Conservation (phyloP, 352 stramenopile genomes). For the Globisporangium camurandrum region DNA sequence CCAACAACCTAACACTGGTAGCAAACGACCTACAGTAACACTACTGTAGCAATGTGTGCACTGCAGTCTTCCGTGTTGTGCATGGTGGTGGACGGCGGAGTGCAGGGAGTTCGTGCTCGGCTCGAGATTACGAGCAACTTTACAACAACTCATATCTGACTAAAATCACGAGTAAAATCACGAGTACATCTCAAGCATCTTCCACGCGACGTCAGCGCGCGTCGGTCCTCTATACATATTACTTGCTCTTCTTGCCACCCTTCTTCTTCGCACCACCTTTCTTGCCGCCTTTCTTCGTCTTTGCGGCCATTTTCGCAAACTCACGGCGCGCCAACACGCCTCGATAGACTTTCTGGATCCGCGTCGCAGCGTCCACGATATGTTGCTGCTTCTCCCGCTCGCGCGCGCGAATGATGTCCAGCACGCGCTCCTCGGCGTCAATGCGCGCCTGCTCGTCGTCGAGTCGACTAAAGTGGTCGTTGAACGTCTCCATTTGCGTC, state of each 20-base stretch:
- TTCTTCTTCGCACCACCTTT: conserved; percentile 39
- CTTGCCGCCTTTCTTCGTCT: conserved; percentile 82
- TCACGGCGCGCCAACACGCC: conserved; percentile 55
- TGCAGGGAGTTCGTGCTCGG: no score
- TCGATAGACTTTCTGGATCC: conserved; percentile 80
- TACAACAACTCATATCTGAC: no score
- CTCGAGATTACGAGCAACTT: no score
- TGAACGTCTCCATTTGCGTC: conserved; percentile 56
- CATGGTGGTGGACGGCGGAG: no score
- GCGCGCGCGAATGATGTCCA: conserved; percentile 57
- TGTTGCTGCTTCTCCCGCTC: conserved; percentile 76
- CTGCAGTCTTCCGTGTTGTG: no score
- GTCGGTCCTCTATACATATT: no score
- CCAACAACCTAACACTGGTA: no score
- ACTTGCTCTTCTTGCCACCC: conserved; percentile 37
- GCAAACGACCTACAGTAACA: no score
- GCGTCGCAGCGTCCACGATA: conserved; percentile 58
- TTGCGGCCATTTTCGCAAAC: conserved; percentile 66
- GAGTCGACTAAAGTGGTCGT: conserved; percentile 84
- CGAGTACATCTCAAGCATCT: no score
- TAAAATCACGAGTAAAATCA: no score
- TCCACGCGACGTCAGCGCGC: no score
- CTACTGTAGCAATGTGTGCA: no score
- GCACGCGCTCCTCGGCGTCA: conserved; percentile 64
- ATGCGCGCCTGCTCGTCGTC: conserved; percentile 84